Base-by-base conservation (phyloP, 2,329 filamentous ascomycete species). In the Penicillium glabrum region DNA sequence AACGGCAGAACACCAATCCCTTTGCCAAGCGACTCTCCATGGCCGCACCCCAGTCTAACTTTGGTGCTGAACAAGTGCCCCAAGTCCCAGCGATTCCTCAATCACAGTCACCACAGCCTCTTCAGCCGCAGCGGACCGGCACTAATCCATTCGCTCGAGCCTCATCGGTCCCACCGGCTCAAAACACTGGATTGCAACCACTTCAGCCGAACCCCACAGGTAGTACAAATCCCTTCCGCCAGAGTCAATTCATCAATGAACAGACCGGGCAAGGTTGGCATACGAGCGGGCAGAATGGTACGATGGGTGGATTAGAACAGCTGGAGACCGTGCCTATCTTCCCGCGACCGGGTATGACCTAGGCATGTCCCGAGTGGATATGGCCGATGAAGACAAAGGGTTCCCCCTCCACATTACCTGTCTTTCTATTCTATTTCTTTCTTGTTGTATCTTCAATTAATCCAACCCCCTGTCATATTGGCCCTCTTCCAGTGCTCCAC, bases 201-300 rank as follows among this genome's bases (percentile, higher is more conserved):
- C 77, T 95, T 5, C 83, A 83, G 52, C 86, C 91, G 2, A 91
- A 93, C 68, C 84, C 89, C 1, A 97, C 93, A 0, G 93, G 92
- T 9, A 91, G 86, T 68, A 97, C 93, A 2, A 99, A 99, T 68
- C 95, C 95, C 0, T 98, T 98, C 82, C 85, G 95, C 16, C 92
- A 98, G 70, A 91, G 89, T 46, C 86, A 88, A 4, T 96, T 97
- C 72, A 88, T 96, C 51, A 95, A 96, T 69, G 92, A 96, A 68
- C 82, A 87, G 61, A 96, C 92, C 0, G 93, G 93, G 1, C 83
- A 90, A 73, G 91, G 91, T 1, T 98, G 95, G 91, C 93, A 97
- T 72, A 83, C 88, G 61, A 85, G 85, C 59, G 73, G 72, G 4
- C 86, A 88, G 63, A 86, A 90, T 68, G 84, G 89, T 9, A 93